Conservation (phyloP, 164 flowering plant genomes). For the Houttuynia cordata region DNA sequence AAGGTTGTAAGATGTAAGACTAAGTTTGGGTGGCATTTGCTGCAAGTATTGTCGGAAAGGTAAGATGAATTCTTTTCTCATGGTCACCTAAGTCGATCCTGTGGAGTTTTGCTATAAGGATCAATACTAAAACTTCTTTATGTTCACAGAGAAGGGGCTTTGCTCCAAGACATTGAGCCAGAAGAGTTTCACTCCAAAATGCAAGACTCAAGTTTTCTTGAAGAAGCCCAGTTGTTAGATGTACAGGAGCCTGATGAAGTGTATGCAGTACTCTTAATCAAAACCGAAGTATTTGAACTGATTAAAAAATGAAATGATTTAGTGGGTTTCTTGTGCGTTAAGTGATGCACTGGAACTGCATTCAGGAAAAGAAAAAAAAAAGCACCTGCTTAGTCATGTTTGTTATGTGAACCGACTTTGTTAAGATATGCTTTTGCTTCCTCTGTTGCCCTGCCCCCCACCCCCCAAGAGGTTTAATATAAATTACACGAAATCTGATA, state of each 20-base stretch:
- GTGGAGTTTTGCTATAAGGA: background rate
- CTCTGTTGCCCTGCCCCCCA: too few species aligned
- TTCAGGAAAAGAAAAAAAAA: too few species aligned
- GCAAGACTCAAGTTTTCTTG: slow-evolving; percentile 67
- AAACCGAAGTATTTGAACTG: too few species aligned
- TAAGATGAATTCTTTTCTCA: slow-evolving; percentile 13
- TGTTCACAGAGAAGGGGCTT: slow-evolving; percentile 45
- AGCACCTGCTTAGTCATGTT: too few species aligned
- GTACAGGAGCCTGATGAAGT: slow-evolving; percentile 95
- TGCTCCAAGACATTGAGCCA: slow-evolving; percentile 56
- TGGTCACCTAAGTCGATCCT: background rate
- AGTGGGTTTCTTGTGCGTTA: too few species aligned
- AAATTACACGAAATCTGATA: too few species aligned
- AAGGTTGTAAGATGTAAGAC: slow-evolving; percentile 71
- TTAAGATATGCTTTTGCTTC: too few species aligned
- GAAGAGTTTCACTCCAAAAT: slow-evolving; percentile 62
- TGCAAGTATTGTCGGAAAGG: slow-evolving; percentile 94
- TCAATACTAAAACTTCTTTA: background rate
- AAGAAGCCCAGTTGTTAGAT: slow-evolving; percentile 81
- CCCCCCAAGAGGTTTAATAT: too few species aligned
- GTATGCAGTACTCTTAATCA: slow-evolving; percentile 28
- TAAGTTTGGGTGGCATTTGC: slow-evolving; percentile 84
- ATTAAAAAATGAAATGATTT: too few species aligned
- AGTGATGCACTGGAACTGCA: too few species aligned
- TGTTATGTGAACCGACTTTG: too few species aligned